Percentiles rank a stretch among this genome's conserved stretches.
Conservation (phyloP, 1,139 yeast genomes). For the Yamadazyma siamensis region DNA sequence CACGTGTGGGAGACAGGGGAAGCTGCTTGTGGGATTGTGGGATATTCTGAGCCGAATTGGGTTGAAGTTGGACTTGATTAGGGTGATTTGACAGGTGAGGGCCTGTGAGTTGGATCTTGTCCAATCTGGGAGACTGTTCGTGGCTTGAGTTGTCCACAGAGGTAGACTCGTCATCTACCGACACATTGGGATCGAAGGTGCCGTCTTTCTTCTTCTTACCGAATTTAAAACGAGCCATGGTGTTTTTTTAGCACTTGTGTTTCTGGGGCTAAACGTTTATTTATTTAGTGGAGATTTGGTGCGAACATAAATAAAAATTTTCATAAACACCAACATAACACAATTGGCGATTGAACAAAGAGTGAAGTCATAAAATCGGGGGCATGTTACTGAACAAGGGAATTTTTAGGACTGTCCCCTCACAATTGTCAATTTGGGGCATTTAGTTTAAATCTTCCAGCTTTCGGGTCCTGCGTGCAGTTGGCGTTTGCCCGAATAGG, state of each 20-base stretch:
- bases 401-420: background rate
- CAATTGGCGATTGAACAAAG: background rate
- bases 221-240: constrained; percentile 16
- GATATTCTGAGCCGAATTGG: background rate
- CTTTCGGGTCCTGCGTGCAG: too few species aligned
- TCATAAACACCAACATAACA: background rate
- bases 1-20: too few species aligned
- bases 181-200: constrained; percentile 9
- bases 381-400: background rate
- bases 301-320: constrained; percentile 1
- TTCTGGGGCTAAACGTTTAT: background rate
- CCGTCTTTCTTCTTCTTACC: constrained; percentile 13
- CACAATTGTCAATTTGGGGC: too few species aligned
- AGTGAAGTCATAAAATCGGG: background rate
- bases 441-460: too few species aligned
- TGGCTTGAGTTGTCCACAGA: constrained; percentile 5
- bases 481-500: too few species aligned
- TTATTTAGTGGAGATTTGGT: constrained; percentile 1
- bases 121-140: background rate
- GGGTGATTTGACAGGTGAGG: too few species aligned
- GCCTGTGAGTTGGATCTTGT: too few species aligned
- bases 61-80: background rate
- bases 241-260: background rate
- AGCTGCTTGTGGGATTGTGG: background rate
- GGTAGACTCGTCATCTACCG: constrained; percentile 13